Percentiles rank a stretch among this genome's conserved stretches.
These are phyloP conservation scores for Moesziomyces antarcticus DNA, from an alignment of 1,284 basidiomycete species.

Conservation along the genomic window DNA sequence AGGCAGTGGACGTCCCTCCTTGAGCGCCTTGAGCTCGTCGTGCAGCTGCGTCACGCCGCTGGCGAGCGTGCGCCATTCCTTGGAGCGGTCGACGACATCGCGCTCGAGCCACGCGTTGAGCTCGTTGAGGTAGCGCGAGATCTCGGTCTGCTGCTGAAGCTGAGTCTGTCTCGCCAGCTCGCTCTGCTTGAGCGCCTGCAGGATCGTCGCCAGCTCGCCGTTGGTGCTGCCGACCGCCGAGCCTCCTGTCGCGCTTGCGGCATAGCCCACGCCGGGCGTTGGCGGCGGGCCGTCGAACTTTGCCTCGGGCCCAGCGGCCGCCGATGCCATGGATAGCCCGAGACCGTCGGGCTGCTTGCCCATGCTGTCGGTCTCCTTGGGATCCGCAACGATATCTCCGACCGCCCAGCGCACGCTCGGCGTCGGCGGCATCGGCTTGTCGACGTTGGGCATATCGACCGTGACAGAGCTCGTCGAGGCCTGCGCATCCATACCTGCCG, in stretches of 20 bases:
- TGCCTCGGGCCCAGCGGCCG: slow-evolving; percentile 25
- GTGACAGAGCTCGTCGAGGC: slow-evolving; percentile 28
- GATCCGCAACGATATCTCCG: slow-evolving; percentile 17
- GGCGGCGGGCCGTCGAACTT: slow-evolving; percentile 28
- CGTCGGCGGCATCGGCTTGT: slow-evolving; percentile 47
- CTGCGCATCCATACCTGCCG: slow-evolving; percentile 7
- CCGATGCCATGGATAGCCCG: slow-evolving; percentile 33
- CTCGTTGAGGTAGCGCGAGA: slow-evolving; percentile 62
- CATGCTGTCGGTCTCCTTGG: neutral
- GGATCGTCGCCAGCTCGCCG: slow-evolving; percentile 43
- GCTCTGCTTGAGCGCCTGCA: slow-evolving; percentile 53
- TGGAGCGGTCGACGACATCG: slow-evolving; percentile 56
- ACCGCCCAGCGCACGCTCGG: slow-evolving; percentile 39
- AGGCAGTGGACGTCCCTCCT: slow-evolving; percentile 20
- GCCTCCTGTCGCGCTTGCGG: slow-evolving; percentile 10
- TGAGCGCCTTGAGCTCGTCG: slow-evolving; percentile 53
- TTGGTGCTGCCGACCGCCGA: slow-evolving; percentile 17
- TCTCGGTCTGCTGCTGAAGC: slow-evolving; percentile 56
- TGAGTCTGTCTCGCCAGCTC: slow-evolving; percentile 54
- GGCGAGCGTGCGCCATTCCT: slow-evolving; percentile 56
- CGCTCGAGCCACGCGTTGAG: slow-evolving; percentile 60
- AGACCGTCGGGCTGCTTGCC: slow-evolving; percentile 31
- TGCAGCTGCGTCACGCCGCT: slow-evolving; percentile 55
- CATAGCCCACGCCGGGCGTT: slow-evolving; percentile 30
- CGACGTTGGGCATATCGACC: slow-evolving; percentile 18